Percentiles rank a stretch among this genome's conserved stretches.
These are phyloP conservation scores for Saccharata proteae DNA, from an alignment of 2,329 filamentous ascomycete species.

Conservation along the genomic window DNA sequence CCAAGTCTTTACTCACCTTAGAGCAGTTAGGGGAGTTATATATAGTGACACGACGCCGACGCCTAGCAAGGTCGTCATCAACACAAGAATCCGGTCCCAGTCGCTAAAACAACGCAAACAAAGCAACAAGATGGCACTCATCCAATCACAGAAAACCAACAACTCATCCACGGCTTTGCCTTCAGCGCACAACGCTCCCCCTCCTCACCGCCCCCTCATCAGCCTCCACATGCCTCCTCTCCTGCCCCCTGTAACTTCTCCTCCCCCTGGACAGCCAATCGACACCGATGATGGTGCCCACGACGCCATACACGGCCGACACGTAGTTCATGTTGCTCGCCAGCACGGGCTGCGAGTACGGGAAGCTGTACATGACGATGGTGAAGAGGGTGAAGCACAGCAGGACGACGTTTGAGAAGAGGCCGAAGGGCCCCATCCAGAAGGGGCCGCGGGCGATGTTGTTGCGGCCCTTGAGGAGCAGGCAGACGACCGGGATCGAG, in stretches of 20 bases:
- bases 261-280: constrained; percentile 20
- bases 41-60: too few species aligned
- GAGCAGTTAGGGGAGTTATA: too few species aligned
- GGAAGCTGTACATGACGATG: constrained; percentile 34
- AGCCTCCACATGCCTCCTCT: constrained; percentile 17
- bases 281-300: constrained; percentile 16
- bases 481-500: constrained; percentile 32
- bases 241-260: constrained; percentile 20
- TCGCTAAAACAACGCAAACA: too few species aligned
- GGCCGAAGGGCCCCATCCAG: constrained; percentile 33
- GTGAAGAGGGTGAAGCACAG: constrained; percentile 38
- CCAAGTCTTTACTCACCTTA: too few species aligned
- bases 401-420: constrained; percentile 31
- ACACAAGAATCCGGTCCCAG: too few species aligned
- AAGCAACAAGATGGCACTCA: too few species aligned
- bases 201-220: constrained; percentile 11
- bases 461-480: constrained; percentile 33
- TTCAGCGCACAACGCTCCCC: constrained; percentile 11
- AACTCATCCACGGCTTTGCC: too few species aligned
- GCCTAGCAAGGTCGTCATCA: too few species aligned
- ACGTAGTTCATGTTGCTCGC: constrained; percentile 22
- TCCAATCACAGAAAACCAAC: too few species aligned
- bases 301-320: constrained; percentile 15
- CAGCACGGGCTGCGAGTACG: constrained; percentile 18
- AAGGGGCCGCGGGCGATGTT: constrained; percentile 36